Evolutionary conservation across 345 rosid species (phyloP).

Genomic region (Citrus maxima): DNA sequence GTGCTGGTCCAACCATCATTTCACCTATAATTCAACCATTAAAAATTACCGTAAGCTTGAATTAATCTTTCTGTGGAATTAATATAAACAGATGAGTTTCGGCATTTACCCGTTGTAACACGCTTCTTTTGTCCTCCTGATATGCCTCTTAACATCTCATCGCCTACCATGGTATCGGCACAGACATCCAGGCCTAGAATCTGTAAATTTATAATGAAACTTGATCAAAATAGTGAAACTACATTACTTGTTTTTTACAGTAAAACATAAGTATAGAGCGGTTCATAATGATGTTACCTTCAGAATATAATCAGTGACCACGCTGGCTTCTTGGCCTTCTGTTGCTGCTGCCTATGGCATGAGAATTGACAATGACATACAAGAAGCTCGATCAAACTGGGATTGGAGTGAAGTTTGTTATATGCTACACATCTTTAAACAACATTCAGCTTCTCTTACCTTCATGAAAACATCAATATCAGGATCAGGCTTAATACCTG

Average conservation of each 20-base stretch:
- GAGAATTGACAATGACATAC: neutral
- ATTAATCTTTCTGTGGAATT: neutral
- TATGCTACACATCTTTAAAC: neutral
- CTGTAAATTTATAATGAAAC: constrained; percentile 25
- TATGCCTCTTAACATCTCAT: constrained; percentile 58
- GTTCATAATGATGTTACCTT: constrained; percentile 33
- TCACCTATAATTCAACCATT: constrained; percentile 42
- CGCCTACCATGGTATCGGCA: constrained; percentile 58
- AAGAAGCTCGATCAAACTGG: neutral
- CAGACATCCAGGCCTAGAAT: constrained; percentile 58
- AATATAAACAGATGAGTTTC: neutral
- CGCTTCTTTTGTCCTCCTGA: constrained; percentile 73
- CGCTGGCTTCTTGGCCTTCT: constrained; percentile 41
- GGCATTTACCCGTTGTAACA: constrained; percentile 50
- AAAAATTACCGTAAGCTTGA: neutral
- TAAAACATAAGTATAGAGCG: neutral
- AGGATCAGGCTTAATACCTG: constrained; percentile 69
- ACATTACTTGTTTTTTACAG: neutral
- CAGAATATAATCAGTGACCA: constrained; percentile 48
- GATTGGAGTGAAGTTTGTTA: neutral
- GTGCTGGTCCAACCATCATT: constrained; percentile 68
- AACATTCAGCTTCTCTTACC: constrained; percentile 19
- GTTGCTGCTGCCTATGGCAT: constrained; percentile 39
- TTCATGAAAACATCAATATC: constrained; percentile 79
- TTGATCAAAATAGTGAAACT: neutral